phyloP scores from a whole-genome alignment of 2,329 filamentous ascomycete genomes.

The Didymosphaeria variabile region DNA sequence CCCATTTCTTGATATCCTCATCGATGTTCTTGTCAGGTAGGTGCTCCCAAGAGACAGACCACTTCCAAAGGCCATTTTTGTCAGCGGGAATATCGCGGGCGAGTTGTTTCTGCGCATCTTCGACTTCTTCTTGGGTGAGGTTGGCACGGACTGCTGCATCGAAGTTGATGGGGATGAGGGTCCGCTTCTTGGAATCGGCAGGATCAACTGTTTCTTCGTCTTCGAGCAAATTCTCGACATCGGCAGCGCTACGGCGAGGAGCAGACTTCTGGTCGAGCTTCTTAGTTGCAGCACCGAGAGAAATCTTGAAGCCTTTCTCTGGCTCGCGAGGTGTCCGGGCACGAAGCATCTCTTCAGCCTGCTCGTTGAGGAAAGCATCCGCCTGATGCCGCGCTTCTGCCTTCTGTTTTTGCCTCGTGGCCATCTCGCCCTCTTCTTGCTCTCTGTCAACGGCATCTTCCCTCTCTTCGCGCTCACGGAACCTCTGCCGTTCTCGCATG shows the following conservation, averaged over 20 bases:
- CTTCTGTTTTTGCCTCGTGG: constrained; percentile 73
- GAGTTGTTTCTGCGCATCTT: constrained; percentile 80
- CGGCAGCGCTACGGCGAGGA: constrained; percentile 81
- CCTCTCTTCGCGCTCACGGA: constrained; percentile 76
- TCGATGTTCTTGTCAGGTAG: constrained; percentile 82
- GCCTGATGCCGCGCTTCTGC: constrained; percentile 86
- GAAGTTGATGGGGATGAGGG: constrained; percentile 64
- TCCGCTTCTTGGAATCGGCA: constrained; percentile 73
- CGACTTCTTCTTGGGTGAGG: constrained; percentile 86
- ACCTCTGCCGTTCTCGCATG: constrained; percentile 80
- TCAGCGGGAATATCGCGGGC: constrained; percentile 91
- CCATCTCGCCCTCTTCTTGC: constrained; percentile 78
- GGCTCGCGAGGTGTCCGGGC: constrained; percentile 63
- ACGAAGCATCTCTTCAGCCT: constrained; percentile 74
- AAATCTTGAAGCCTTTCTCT: constrained; percentile 80
- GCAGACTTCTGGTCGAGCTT: constrained; percentile 67
- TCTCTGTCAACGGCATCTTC: constrained; percentile 84
- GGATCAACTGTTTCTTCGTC: constrained; percentile 80
- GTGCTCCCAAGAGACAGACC: constrained; percentile 91
- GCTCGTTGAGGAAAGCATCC: constrained; percentile 87
- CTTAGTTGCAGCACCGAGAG: constrained; percentile 85
- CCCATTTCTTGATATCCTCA: constrained; percentile 90
- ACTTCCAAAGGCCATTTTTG: constrained; percentile 88
- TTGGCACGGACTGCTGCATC: constrained; percentile 54
- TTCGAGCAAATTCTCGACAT: constrained; percentile 93